Base-by-base conservation (phyloP, 2,329 filamentous ascomycete species). In the Hymenoscyphus fructigenus region DNA sequence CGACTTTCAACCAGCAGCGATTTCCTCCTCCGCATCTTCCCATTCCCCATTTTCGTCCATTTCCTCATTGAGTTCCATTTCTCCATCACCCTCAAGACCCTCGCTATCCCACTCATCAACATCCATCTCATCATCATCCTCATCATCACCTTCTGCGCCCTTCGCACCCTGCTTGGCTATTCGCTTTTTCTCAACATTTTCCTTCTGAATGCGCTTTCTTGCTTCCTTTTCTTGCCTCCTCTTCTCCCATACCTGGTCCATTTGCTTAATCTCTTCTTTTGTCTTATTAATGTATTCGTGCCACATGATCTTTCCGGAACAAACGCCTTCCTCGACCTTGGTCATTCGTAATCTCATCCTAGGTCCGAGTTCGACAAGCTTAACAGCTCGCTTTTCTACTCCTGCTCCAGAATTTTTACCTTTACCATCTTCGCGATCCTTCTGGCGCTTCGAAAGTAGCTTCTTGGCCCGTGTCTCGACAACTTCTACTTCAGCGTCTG, bases 271-370 rank as follows among this genome's bases (percentile, higher is more conserved):
- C 77, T 99, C 93, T 20, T 86, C 84, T 71, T 87, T 87, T 6
- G 87, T 88, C 83, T 99, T 99, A 75, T 89, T 86, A 61, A 98
- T 88, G 75, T 92, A 96, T 76, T 97, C 93, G 77, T 99, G 95
- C 95, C 95, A 99, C 91, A 99, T 91, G 64, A 97, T 85, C 76
- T 92, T 95, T 59, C 95, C 95, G 29, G 86, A 85, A 73, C 93
- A 97, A 6, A 98, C 79, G 1, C 94, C 95, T 72, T 99, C 95
- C 75, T 99, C 95, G 4, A 99, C 93, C 80, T 99, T 99, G 63
- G 92, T 93, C 79, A 99, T 82, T 36, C 94, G 88, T 50, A 99
- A 80, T 66, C 87, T 90, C 90, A 99, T 89, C 62, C 95, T 87
- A 1, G 95, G 95, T 0, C 95, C 95, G 0, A 99, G 81, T 79